Evolutionary conservation across 306 rosid genomes (phyloP), one percentile per base, ranked within the genome.

Genomic region (Citrullus colocynthis): DNA sequence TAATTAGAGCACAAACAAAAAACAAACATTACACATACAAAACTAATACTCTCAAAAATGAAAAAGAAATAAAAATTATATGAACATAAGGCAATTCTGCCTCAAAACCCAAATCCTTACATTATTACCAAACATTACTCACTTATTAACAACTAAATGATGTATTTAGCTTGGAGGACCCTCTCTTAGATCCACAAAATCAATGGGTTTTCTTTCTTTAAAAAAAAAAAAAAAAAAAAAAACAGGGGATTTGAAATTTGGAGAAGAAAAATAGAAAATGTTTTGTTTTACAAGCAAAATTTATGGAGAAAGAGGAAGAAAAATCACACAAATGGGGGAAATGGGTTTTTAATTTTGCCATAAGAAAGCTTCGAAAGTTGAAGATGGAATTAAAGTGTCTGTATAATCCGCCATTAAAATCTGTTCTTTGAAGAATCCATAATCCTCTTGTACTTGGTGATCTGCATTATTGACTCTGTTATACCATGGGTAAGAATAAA

Each of bases 401-500:
- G 89, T 66, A 37, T 83, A 89, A 30, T 75, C 79, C 28, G 56
- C 58, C 86, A 87, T 82, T 83, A 80, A 81, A 20, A 82, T 78
- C 30, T 81, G 88, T 75, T 75, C 90, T 81, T 69, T 74, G 63
- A 86, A 81, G 72, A 51, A 82, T 4, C 76, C 82, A 58, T 64
- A 79, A 6, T 78, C 74, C 32, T 81, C 76, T 6, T 83, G 20
- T 52, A 15, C 83, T 37, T 79, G 80, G 62, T 85, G 78, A 73
- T 85, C 80, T 67, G 82, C 80, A 83, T 81, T 86, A 76, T 75
- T 78, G 70, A 83, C 82, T 85, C 85, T 69, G 30, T 88, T 80
- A 69, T 57, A 76, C 90, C 89, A 88, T 0, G 90, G 90, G 73
- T 76, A 82, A 74, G 83, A 78, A 54, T 84, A 84, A 0, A 73